These are phyloP conservation scores for Vigna unguiculata DNA, from an alignment of 306 rosid genomes.

Conservation along the genomic window DNA sequence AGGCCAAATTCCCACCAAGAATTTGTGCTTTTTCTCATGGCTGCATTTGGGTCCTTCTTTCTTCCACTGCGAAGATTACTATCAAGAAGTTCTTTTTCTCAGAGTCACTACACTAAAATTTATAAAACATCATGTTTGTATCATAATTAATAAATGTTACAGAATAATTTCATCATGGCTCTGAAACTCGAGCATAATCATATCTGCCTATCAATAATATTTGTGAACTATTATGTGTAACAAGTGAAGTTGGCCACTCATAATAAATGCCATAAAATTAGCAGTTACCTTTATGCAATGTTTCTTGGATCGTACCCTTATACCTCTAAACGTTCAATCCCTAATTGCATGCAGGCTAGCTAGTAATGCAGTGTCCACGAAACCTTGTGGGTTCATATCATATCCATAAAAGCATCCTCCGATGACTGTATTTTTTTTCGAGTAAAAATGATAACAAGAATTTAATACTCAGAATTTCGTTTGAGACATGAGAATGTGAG, in stretches of 20 bases:
- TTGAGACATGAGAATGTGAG: no score
- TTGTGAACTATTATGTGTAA: neutral
- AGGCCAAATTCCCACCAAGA: neutral
- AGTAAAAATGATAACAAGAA: no score
- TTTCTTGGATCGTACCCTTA: no score
- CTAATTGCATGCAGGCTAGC: neutral
- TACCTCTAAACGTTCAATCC: no score
- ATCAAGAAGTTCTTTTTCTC: neutral
- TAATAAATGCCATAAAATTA: neutral
- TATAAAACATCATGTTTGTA: constrained; percentile 16
- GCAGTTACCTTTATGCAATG: no score
- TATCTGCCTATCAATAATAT: neutral
- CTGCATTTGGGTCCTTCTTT: neutral
- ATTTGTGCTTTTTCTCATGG: neutral
- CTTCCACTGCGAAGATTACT: neutral
- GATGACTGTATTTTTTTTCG: no score
- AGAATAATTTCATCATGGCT: neutral
- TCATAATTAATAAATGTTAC: constrained; percentile 16
- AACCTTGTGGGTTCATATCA: no score
- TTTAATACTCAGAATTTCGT: no score
- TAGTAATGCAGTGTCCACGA: no score
- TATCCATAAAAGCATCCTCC: no score
- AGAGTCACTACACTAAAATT: neutral
- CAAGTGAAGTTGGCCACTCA: neutral
- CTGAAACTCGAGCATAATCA: neutral